These are phyloP conservation scores for Tricholoma furcatifolium DNA, from an alignment of 768 basidiomycete genomes.

Conservation along the genomic window DNA sequence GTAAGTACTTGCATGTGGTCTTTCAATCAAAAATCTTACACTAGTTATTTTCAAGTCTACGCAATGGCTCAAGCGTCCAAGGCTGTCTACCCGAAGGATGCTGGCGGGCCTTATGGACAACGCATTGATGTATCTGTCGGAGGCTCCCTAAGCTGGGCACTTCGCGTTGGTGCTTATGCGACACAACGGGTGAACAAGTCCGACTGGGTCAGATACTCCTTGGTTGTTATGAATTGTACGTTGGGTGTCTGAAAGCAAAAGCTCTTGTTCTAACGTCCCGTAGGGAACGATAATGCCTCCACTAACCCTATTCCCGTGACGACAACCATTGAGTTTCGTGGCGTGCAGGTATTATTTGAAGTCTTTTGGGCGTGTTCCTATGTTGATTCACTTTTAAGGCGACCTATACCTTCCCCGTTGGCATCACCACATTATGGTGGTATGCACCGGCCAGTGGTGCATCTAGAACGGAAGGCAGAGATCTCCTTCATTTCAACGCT, in stretches of 20 bases:
- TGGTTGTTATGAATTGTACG: slow-evolving; percentile 74
- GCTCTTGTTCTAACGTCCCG: not conserved
- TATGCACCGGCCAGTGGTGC: slow-evolving; percentile 26
- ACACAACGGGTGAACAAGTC: slow-evolving; percentile 50
- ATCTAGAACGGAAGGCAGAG: not conserved
- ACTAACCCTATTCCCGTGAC: slow-evolving; percentile 55
- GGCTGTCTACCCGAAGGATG: slow-evolving; percentile 68
- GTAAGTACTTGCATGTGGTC: slow-evolving; percentile 30
- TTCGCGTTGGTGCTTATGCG: slow-evolving; percentile 66
- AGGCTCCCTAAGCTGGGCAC: slow-evolving; percentile 54
- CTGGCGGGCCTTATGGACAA: slow-evolving; percentile 65
- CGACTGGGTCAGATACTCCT: slow-evolving; percentile 64
- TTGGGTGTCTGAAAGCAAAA: not conserved
- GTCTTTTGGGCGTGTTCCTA: too few relatives aligned
- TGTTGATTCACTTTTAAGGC: slow-evolving; percentile 36
- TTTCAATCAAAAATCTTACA: not conserved
- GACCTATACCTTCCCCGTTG: slow-evolving; percentile 75
- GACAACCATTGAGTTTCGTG: slow-evolving; percentile 65
- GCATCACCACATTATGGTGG: slow-evolving; percentile 61
- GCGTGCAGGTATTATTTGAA: slow-evolving; percentile 22
- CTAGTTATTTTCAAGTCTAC: slow-evolving; percentile 43
- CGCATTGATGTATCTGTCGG: slow-evolving; percentile 64
- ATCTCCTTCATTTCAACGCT: slow-evolving; percentile 10
- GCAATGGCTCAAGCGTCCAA: slow-evolving; percentile 75
- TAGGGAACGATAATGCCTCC: slow-evolving; percentile 46